Evolutionary conservation across 495 filamentous ascomycete species (phyloP), one percentile per base, ranked within the genome.

Genomic region (Thermochaetoides thermophila): DNA sequence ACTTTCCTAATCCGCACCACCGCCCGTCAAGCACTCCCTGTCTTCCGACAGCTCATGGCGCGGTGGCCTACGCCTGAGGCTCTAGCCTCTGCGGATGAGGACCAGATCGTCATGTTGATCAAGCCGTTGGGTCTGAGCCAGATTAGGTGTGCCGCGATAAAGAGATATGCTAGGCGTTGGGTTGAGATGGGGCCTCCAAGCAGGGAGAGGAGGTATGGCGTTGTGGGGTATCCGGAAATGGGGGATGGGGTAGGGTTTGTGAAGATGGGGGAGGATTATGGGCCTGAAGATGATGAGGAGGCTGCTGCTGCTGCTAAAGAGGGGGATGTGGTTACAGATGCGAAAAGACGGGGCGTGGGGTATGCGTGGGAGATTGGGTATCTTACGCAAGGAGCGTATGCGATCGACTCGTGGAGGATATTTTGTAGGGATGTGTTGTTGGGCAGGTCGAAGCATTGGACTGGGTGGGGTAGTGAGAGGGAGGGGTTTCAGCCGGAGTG

Each of bases 371-470:
- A 96, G 44, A 74, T 94, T 37, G 86, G 76, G 0, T 81, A 92
- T 50, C 48, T 95, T 22, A 82, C 85, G 0, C 77, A 81, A n/a
- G 87, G 89, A 2, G 68, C 74, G 1, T 96, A 96, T 53, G 81
- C 85, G 0, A 56, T 92, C 23, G 87, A 96, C 52, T 84, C 77
- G 38, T 96, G 84, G 83, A 69, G 89, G 3, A 93, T 95, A 34
- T 95, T 95, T 52, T 92, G 84, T 46, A 68, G 87, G 1, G 87
- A 96, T 52, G 64, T 65, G 28, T 49, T 94, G 19, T 63, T 84
- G 2, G 76, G 70, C 0, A 37, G 71, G 14, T 73, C 73, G 6
- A 44, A 52, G 2, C 68, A 71, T 30, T 80, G 76, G 69, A 73
- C 68, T 40, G 77, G 77, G 3, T 47, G 56, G 5, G 54, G 52